phyloP scores from a whole-genome alignment of 2,329 filamentous ascomycete genomes.

The Colletotrichum sp. region DNA sequence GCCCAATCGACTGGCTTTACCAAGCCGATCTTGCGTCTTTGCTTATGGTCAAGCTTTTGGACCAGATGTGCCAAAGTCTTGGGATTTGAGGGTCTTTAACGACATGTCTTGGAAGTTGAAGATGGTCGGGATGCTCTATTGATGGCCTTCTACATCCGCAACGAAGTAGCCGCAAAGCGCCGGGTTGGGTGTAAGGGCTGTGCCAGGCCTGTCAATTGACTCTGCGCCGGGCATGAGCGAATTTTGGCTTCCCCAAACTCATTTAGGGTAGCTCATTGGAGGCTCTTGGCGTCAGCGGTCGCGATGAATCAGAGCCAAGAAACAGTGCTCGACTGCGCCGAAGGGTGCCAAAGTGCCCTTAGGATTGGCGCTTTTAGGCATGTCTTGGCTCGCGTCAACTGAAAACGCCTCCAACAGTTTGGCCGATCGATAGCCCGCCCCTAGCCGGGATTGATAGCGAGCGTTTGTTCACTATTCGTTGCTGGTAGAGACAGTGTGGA shows the following conservation, averaged over 20 bases:
- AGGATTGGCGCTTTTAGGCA: not conserved
- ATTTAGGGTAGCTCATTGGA: not conserved
- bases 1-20: not conserved
- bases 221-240: not conserved
- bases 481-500: not conserved
- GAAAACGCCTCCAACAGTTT: slow-evolving; percentile 8
- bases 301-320: not conserved
- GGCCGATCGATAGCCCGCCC: slow-evolving; percentile 7
- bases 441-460: slow-evolving; percentile 1
- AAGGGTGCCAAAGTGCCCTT: not conserved
- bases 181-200: not conserved
- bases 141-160: not conserved
- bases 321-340: not conserved
- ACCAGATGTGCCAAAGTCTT: not conserved
- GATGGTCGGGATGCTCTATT: not conserved
- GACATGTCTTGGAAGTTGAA: slow-evolving; percentile 9
- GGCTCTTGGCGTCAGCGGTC: slow-evolving; percentile 10
- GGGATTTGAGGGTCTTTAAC: not conserved
- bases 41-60: slow-evolving; percentile 13
- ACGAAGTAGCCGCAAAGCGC: not conserved
- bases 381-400: slow-evolving; percentile 5
- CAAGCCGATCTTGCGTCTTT: slow-evolving; percentile 1
- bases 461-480: not conserved
- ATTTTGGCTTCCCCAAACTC: not conserved
- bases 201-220: not conserved